Evolutionary conservation across 371 early-diverging fungal genomes (phyloP), one percentile per base, ranked within the genome.

Genomic region (Mucor saturninus): DNA sequence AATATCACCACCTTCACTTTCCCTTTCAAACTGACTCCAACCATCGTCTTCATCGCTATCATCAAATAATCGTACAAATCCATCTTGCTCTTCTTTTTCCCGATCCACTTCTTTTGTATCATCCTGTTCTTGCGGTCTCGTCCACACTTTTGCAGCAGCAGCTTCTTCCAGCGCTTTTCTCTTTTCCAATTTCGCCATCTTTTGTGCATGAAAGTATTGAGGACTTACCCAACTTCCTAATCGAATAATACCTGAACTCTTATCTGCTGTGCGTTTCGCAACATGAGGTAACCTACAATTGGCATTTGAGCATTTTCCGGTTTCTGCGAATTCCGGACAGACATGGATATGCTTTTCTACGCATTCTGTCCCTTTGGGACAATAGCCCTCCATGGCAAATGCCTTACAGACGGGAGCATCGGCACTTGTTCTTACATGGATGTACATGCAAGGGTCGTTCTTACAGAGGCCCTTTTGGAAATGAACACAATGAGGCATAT

Each of bases 331-430:
- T 54, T 82, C 83, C 2, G 86, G 86, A 43, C 86, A 86, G 2
- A 86, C 80, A 70, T 83, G 83, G 7, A 84, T 69, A 66, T 86
- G 86, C 14, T 83, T 80, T 57, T 83, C 73, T 38, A 71, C 71
- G 45, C 86, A 86, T 1, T 65, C 66, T 14, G 61, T 49, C 10
- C 84, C 86, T 43, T 79, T 74, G 7, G 77, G 66, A 59, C 86
- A 86, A 69, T 81, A 86, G 10, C 86, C 86, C 62, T 83, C 80
- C 49, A 77, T 77, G 1, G 84, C 83, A 71, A 86, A 86, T 7
- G 81, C 73, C 31, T 72, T 74, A 51, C 86, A 86, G 2, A 86
- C 80, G 9, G 83, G 78, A 2, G 86, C 85, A 58, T 83, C 77
- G 0, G 74, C 72, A 35, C 80, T 79, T 30, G 81, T 74, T 53